Conservation (phyloP, 164 flowering plant species). For the Saururus chinensis region DNA sequence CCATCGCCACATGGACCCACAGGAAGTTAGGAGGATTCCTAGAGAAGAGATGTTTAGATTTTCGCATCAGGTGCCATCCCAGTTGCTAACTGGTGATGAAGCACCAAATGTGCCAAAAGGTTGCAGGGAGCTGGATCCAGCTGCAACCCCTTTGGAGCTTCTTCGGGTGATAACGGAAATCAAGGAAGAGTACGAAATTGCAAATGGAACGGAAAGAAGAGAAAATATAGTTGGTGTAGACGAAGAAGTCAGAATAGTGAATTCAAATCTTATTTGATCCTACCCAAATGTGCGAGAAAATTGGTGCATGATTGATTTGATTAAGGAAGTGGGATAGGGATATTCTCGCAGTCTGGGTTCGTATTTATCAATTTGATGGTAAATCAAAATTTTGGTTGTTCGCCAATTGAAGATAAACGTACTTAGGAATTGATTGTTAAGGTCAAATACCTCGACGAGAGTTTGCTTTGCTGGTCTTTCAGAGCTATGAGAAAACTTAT, state of each 20-base stretch:
- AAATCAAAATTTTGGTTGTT: background rate
- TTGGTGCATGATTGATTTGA: background rate
- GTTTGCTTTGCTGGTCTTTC: background rate
- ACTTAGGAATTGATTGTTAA: background rate
- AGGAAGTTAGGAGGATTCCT: constrained; percentile 33
- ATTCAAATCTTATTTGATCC: background rate
- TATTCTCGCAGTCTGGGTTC: background rate
- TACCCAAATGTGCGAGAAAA: background rate
- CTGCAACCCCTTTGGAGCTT: constrained; percentile 65
- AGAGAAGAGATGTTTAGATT: constrained; percentile 61
- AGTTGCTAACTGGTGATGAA: constrained; percentile 60
- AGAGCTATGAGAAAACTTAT: background rate
- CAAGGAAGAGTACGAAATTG: constrained; percentile 18
- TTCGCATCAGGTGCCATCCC: constrained; percentile 71
- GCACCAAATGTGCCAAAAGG: constrained; percentile 55
- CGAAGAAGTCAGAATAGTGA: background rate
- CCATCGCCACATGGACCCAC: constrained; percentile 48
- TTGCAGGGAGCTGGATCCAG: constrained; percentile 72
- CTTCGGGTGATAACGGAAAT: constrained; percentile 39
- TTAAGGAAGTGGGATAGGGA: background rate
- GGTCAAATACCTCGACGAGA: background rate
- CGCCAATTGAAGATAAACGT: background rate
- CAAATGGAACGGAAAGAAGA: background rate
- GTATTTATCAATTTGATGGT: background rate
- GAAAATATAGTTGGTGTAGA: background rate